Percentiles rank a stretch among this genome's conserved stretches.
These are phyloP conservation scores for Cercospora beticola DNA, from an alignment of 2,329 filamentous ascomycete species.

Conservation along the genomic window DNA sequence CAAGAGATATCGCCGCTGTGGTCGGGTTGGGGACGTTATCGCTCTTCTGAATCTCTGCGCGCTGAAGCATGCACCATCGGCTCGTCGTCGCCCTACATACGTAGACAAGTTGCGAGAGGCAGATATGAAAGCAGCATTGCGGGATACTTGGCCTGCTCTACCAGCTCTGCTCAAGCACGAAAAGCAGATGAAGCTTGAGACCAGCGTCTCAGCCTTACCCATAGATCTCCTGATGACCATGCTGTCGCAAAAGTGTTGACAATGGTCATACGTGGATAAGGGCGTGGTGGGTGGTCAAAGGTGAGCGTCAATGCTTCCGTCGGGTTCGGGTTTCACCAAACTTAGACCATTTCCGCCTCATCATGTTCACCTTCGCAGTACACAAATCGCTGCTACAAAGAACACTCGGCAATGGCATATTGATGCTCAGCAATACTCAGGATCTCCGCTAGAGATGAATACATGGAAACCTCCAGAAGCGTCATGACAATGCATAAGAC, in stretches of 20 bases:
- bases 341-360: no score
- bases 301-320: not conserved
- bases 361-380: no score
- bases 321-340: not conserved
- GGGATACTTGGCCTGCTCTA: constrained; percentile 14
- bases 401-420: no score
- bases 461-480: no score
- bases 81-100: not conserved
- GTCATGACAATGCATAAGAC: no score
- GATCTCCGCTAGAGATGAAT: no score
- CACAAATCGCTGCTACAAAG: no score
- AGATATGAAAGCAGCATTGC: constrained; percentile 11
- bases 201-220: not conserved
- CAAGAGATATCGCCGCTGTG: constrained; percentile 12
- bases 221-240: not conserved
- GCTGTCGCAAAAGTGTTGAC: not conserved
- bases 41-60: not conserved
- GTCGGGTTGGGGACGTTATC: not conserved
- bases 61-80: not conserved
- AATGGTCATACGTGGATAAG: not conserved
- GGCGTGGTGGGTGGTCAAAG: not conserved
- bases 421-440: no score
- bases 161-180: constrained; percentile 10
- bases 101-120: constrained; percentile 7
- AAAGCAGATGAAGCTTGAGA: constrained; percentile 7